A percentile compares a stretch with the other conserved stretches of the same genome.
Evolutionary conservation across 2,329 filamentous ascomycete species (phyloP).

Genomic region (Escovopsis sp.): DNA sequence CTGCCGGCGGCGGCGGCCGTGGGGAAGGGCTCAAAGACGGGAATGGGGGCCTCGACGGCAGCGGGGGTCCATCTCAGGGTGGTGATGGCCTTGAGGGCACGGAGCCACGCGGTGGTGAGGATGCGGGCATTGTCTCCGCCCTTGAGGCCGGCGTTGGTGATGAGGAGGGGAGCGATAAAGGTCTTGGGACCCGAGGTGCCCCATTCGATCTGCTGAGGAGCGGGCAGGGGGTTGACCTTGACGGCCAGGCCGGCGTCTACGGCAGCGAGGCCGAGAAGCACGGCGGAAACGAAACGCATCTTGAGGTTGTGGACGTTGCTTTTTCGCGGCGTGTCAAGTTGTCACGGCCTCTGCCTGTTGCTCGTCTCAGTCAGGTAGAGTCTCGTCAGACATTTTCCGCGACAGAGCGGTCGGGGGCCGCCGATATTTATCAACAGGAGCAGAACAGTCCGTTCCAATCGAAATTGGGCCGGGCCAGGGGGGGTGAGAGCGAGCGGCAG

Average conservation of each 20-base stretch:
- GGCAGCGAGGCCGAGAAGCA: conserved; percentile 3
- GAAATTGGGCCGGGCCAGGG: too few species aligned
- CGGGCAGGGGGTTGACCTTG: conserved; percentile 15
- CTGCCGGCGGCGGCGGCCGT: conserved; percentile 15
- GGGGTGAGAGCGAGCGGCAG: too few species aligned
- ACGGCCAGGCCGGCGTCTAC: conserved; percentile 6
- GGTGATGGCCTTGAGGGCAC: conserved; percentile 31
- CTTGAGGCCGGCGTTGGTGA: conserved; percentile 7
- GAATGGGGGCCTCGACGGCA: conserved; percentile 35
- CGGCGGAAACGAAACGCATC: conserved; percentile 5
- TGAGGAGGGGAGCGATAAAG: conserved; percentile 7
- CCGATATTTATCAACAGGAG: too few species aligned
- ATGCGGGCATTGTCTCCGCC: conserved; percentile 12
- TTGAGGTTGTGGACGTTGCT: neutral
- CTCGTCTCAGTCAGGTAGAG: too few species aligned
- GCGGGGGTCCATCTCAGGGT: conserved; percentile 38
- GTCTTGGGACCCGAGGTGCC: conserved; percentile 11
- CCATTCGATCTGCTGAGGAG: conserved; percentile 13
- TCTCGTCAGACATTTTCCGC: too few species aligned
- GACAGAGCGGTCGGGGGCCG: too few species aligned
- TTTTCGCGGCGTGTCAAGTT: too few species aligned
- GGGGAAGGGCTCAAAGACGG: conserved; percentile 36
- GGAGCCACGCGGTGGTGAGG: conserved; percentile 32
- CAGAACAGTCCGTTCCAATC: too few species aligned
- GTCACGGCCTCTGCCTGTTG: too few species aligned